Percentiles rank a stretch among this genome's conserved stretches.
Conservation (phyloP, 139 green algal species). For the Chlamydomonas eustigma region DNA sequence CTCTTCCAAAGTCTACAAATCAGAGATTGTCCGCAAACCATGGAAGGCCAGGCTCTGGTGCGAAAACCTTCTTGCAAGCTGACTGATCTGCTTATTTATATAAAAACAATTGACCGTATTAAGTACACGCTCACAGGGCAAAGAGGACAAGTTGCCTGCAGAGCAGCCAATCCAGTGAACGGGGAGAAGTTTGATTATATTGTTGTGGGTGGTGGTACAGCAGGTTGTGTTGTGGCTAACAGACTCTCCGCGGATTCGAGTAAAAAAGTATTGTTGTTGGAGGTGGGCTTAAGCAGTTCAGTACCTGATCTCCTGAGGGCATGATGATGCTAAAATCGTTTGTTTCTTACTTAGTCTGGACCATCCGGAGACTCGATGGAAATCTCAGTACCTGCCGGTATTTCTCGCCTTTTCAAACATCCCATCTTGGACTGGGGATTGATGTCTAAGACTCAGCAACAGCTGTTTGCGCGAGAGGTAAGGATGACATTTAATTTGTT, state of each 20-base stretch:
- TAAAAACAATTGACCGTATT: too few species aligned
- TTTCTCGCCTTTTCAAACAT: constrained; percentile 77
- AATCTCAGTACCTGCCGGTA: constrained; percentile 60
- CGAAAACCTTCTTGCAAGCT: too few species aligned
- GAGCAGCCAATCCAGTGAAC: constrained; percentile 8
- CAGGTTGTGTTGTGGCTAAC: constrained; percentile 87
- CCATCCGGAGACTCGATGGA: constrained; percentile 13
- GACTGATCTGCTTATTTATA: too few species aligned
- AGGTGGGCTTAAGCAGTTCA: too few species aligned
- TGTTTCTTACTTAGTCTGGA: constrained; percentile 42
- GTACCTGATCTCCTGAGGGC: too few species aligned
- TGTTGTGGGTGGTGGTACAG: constrained; percentile 83
- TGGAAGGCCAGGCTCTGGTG: too few species aligned
- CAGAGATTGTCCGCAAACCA: too few species aligned
- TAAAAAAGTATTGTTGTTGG: constrained; percentile 80
- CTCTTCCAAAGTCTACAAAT: too few species aligned
- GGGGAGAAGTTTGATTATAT: constrained; percentile 85
- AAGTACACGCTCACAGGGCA: too few species aligned
- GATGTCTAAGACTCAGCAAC: constrained; percentile 54
- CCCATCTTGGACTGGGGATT: constrained; percentile 83
- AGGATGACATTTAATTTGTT: constrained; percentile 7
- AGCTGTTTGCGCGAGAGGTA: constrained; percentile 57
- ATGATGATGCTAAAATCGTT: not conserved
- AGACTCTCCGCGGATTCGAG: constrained; percentile 68
- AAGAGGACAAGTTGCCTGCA: not conserved